Evolutionary conservation across 148 eudicot genomes (phyloP), one percentile per base, ranked within the genome.

Genomic region (Rhododendron ovatum): DNA sequence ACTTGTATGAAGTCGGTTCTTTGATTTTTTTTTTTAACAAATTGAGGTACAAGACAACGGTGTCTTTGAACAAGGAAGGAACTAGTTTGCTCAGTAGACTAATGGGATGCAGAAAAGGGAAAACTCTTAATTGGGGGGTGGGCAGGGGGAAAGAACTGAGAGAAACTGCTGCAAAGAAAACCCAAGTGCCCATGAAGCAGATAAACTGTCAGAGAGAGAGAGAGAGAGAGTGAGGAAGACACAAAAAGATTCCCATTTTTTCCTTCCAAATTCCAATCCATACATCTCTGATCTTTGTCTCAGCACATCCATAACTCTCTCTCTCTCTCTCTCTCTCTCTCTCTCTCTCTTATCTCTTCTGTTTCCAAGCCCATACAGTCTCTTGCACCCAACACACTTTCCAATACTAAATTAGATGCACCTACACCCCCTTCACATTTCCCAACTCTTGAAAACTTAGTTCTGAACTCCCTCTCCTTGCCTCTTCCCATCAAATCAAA

Each of bases 321-420:
- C 81, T 39, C 67, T 28, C 86, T 30, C 71, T 45, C 51, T 41
- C 84, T 37, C 41, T 48, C 57, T 84, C 84, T 82, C 85, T 84
- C 26, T 82, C 82, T 87, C 88, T 88, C 88, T 93, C 96, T 91
- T 92, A 92, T 93, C 94, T 92, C 93, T 93, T 91, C 93, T 90
- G 91, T 91, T 90, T 90, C 90, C 91, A 84, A 88, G 95, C 95
- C 98, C 96, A 95, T 95, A 91, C 94, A 88, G 77, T 86, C 65
- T 78, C 65, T 43, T 57, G 47, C 26, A 17, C 20, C 69, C 61
- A 84, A 69, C 85, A 83, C 83, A 78, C 84, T 67, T 80, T 65
- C 73, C 67, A 83, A 84, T 80, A 63, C 71, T n/a, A 71, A 84
- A 82, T 81, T 28, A 82, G 35, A 82, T 55, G 63, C 79, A 45